Conservation (phyloP, 768 basidiomycete genomes). For the Lactarius pseudohatsudake region DNA sequence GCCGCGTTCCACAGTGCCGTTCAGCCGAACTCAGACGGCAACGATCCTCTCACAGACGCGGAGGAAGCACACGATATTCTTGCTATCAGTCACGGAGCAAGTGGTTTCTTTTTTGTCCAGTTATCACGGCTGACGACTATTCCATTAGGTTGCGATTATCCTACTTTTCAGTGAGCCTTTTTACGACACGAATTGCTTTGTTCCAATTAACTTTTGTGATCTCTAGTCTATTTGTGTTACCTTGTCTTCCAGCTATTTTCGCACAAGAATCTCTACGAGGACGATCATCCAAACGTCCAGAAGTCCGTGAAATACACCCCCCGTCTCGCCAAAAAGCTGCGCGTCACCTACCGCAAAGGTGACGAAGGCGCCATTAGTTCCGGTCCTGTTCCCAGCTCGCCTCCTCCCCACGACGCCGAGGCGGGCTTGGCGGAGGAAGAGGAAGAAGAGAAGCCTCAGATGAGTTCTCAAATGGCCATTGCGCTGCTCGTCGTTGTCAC, state of each 20-base stretch:
- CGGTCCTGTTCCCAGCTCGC: constrained; percentile 12
- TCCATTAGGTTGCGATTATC: constrained; percentile 48
- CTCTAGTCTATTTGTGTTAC: constrained; percentile 49
- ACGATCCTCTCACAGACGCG: constrained; percentile 31
- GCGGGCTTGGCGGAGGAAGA: constrained; percentile 27
- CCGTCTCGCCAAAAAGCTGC: constrained; percentile 5
- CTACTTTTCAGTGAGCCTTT: constrained; percentile 48
- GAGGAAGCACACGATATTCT: constrained; percentile 46
- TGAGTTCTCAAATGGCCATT: constrained; percentile 39
- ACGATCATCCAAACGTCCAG: constrained; percentile 25
- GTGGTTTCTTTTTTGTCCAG: constrained; percentile 27
- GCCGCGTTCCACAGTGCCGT: constrained; percentile 73
- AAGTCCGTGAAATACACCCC: constrained; percentile 6
- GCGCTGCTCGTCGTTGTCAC: constrained; percentile 41
- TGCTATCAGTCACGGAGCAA: constrained; percentile 52
- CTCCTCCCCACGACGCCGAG: constrained; percentile 15
- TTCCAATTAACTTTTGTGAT: neutral
- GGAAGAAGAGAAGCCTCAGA: constrained; percentile 37
- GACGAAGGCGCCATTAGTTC: neutral
- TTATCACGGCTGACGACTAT: neutral
- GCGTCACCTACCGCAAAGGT: neutral
- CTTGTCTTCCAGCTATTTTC: constrained; percentile 59
- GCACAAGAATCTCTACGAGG: constrained; percentile 53
- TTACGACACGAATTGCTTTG: neutral
- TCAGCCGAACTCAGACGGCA: constrained; percentile 21